Base-by-base conservation (phyloP, 2,329 filamentous ascomycete genomes). In the Fusarium sp. region DNA sequence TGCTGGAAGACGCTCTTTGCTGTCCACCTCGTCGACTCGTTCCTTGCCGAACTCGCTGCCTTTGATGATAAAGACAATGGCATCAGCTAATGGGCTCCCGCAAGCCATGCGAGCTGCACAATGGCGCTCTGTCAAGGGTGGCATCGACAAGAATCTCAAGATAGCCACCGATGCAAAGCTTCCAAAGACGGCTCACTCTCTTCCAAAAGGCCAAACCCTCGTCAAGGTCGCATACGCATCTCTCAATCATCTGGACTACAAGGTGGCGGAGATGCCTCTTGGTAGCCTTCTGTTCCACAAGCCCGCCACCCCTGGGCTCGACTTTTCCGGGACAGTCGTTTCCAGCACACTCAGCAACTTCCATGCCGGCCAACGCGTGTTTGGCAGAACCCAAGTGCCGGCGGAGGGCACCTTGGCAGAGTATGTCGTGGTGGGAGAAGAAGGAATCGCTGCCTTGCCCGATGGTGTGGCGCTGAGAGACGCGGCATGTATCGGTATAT, bases 201-300 rank as follows among this genome's bases (percentile, higher is more conserved):
- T 65, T 1, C 31, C 41, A 0, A 63, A 49, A 14, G 57, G 53
- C 5, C 36, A 63, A 4, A 57, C 57, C 0, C 47, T 67, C 0
- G 32, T 67, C 25, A 65, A 53, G 2, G 65, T 67, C 2, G 52
- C 64, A 2, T 67, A 67, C 9, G 49, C 58, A 23, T 67, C 64
- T 4, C 32, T 67, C 25, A 67, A 67, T 10, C 65, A 67, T 15
- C 58, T 67, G 3, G 61, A 67, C 36, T 67, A 63, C 15, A 67
- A 63, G 10, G 11, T 63, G 1, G 61, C 61, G 0, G 65, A 67
- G 1, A 65, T 67, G 61, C 61, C 65, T 4, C 21, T 65, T 0
- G 46, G 46, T 2, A 57, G 32, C 19, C 38, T 42, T 0, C 10
- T 65, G 0, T 63, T 65, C 27, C 42, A 33, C 0, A 67, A 63